Percentiles rank a stretch among this genome's conserved stretches.
phyloP scores from a whole-genome alignment of 768 basidiomycete genomes.

The Serendipita indica region DNA sequence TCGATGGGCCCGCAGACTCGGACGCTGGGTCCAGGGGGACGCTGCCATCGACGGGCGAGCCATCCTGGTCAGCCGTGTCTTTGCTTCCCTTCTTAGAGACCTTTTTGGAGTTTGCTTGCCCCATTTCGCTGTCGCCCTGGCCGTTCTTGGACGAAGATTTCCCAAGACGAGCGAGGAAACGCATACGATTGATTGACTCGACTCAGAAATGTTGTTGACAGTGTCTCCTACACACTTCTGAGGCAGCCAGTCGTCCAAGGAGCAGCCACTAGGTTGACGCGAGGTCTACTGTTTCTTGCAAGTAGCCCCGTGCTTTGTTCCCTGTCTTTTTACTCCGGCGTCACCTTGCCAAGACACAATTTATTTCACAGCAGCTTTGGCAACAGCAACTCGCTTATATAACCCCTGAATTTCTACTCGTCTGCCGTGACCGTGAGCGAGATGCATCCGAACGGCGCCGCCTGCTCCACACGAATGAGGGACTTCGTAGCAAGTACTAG shows the following conservation, averaged over 20 bases:
- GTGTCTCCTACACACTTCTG: background rate
- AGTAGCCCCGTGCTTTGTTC: no score
- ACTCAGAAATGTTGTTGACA: background rate
- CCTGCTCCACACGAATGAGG: conserved; percentile 46
- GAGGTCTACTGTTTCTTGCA: no score
- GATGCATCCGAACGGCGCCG: conserved; percentile 42
- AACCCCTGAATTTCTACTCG: no score
- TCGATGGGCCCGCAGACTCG: conserved; percentile 3
- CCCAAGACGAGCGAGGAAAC: conserved; percentile 6
- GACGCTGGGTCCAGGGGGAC: background rate
- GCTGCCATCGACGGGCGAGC: background rate
- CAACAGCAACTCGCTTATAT: no score
- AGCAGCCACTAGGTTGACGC: no score
- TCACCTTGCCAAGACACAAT: no score
- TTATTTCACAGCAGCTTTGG: no score
- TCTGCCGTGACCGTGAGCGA: no score
- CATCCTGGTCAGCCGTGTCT: conserved; percentile 6
- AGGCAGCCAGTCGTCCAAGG: no score
- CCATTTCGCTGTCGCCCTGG: background rate
- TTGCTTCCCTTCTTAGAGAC: conserved; percentile 4
- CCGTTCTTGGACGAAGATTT: conserved; percentile 7
- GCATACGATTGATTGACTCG: background rate
- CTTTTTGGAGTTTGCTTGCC: conserved; percentile 8
- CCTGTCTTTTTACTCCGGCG: no score
- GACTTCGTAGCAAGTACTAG: conserved; percentile 67